These are phyloP conservation scores for Cymodocea nodosa DNA, from an alignment of 116 monocot genomes.

Conservation along the genomic window DNA sequence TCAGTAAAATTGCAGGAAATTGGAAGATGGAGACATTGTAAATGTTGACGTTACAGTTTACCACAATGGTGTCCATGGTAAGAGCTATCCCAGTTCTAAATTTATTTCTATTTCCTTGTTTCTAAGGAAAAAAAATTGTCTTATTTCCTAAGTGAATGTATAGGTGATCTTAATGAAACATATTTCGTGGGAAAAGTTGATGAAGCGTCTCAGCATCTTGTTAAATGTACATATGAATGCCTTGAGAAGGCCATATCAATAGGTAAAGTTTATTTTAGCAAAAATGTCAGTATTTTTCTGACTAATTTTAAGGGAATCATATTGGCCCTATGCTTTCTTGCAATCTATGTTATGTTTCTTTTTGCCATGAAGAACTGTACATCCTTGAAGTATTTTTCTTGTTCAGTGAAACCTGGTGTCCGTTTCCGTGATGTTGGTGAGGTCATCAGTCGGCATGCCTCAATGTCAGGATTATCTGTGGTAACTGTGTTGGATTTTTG, in stretches of 20 bases:
- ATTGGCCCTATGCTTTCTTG: no score
- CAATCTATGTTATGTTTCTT: background rate
- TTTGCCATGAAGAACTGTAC: background rate
- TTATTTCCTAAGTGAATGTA: constrained; percentile 6
- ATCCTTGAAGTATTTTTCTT: constrained; percentile 6
- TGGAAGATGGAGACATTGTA: constrained; percentile 98
- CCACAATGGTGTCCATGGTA: constrained; percentile 95
- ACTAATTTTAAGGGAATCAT: background rate
- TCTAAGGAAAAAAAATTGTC: background rate
- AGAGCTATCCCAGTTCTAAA: constrained; percentile 1
- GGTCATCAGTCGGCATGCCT: constrained; percentile 83
- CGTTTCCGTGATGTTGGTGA: constrained; percentile 97
- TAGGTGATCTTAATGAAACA: constrained; percentile 97
- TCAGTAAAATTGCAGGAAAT: constrained; percentile 35
- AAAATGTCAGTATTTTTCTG: background rate
- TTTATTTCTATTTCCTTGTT: background rate
- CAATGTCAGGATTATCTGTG: constrained; percentile 89
- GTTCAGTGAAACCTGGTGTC: constrained; percentile 93
- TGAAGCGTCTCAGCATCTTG: constrained; percentile 73
- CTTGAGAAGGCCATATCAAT: constrained; percentile 96
- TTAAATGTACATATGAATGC: constrained; percentile 87
- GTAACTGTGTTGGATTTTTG: constrained; percentile 28
- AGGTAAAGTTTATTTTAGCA: constrained; percentile 19
- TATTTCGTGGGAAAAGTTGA: constrained; percentile 91
- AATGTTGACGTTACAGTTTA: constrained; percentile 95